Evolutionary conservation across 192 early-diverging fungal genomes (phyloP).

Genomic region (Endogone sp.): DNA sequence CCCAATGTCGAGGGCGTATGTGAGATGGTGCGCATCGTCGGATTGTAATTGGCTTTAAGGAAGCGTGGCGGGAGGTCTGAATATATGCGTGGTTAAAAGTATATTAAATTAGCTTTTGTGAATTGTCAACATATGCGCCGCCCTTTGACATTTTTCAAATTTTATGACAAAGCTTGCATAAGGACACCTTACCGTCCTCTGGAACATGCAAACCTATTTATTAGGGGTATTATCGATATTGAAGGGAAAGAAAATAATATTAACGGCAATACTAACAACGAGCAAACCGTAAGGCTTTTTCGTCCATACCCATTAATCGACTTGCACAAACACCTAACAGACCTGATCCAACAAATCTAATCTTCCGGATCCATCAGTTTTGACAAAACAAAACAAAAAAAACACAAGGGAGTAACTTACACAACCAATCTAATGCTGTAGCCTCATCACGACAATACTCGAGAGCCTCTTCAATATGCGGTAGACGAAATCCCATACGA

Average conservation of each 20-base stretch:
- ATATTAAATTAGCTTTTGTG: background rate
- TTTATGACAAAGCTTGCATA: too few relatives aligned
- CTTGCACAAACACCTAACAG: too few relatives aligned
- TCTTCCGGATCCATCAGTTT: too few relatives aligned
- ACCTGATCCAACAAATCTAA: too few relatives aligned
- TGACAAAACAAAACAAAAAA: too few relatives aligned
- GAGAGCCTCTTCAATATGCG: slow-evolving; percentile 75
- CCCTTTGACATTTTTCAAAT: too few relatives aligned
- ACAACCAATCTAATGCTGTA: slow-evolving; percentile 79
- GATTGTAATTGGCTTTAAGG: slow-evolving; percentile 44
- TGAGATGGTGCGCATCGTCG: slow-evolving; percentile 44
- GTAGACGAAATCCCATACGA: slow-evolving; percentile 63
- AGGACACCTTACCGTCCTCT: slow-evolving; percentile 76
- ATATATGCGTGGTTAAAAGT: background rate
- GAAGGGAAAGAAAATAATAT: background rate
- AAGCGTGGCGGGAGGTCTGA: slow-evolving; percentile 51
- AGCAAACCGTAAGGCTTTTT: too few relatives aligned
- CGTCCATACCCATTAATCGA: too few relatives aligned
- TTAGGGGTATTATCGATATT: too few relatives aligned
- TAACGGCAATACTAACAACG: background rate
- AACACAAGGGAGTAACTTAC: slow-evolving; percentile 29
- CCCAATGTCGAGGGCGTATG: slow-evolving; percentile 48
- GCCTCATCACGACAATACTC: slow-evolving; percentile 42
- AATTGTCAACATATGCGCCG: too few relatives aligned
- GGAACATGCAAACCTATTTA: slow-evolving; percentile 71